phyloP scores from a whole-genome alignment of 2,329 filamentous ascomycete genomes.

The Aspergillus costaricaensis region DNA sequence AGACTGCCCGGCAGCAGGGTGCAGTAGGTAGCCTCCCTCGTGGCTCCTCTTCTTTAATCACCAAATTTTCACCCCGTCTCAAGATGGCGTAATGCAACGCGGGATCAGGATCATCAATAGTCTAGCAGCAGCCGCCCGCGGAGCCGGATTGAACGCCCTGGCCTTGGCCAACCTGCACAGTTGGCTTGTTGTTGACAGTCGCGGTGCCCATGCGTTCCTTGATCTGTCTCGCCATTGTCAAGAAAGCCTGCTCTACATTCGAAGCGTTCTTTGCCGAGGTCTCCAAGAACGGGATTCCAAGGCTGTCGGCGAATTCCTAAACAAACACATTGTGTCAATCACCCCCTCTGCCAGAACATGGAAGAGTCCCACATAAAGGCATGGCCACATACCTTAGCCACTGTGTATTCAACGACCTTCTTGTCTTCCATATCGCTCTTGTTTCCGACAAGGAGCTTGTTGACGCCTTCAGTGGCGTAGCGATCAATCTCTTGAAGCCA shows the following conservation, averaged over 20 bases:
- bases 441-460: constrained; percentile 99
- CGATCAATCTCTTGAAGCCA: constrained; percentile 99
- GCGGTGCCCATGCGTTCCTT: constrained; percentile 99
- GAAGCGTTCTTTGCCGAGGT: constrained; percentile 99
- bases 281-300: constrained; percentile 99
- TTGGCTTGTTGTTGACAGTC: constrained; percentile 97
- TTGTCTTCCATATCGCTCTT: constrained; percentile 99
- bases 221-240: constrained; percentile 99
- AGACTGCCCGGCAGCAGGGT: constrained; percentile 3
- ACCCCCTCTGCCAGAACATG: neutral
- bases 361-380: neutral
- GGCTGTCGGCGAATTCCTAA: constrained; percentile 97
- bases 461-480: constrained; percentile 98
- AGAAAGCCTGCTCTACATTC: constrained; percentile 99
- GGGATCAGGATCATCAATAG: constrained; percentile 23
- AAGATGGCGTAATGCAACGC: constrained; percentile 21
- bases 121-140: constrained; percentile 88
- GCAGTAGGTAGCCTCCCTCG: constrained; percentile 6
- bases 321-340: constrained; percentile 14
- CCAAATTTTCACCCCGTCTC: neutral
- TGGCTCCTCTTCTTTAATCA: constrained; percentile 8
- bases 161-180: constrained; percentile 91
- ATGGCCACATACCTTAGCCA: constrained; percentile 77
- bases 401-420: constrained; percentile 99
- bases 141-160: constrained; percentile 89